These are phyloP conservation scores for Clavispora carvajalis DNA, from an alignment of 805 yeast species.

Conservation along the genomic window DNA sequence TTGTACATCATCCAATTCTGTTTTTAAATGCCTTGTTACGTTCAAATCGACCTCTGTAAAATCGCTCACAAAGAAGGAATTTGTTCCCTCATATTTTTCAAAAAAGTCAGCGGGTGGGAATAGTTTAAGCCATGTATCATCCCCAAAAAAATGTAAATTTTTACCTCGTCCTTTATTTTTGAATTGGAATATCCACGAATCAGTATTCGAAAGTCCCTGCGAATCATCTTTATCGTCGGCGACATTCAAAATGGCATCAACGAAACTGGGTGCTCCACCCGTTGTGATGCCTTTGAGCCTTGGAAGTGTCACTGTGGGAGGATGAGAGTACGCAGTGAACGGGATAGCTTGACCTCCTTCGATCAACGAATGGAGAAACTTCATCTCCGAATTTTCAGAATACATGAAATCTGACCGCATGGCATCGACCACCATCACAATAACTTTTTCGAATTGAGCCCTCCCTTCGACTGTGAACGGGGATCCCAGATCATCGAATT, in stretches of 20 bases:
- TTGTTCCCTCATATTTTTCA: conserved; percentile 72
- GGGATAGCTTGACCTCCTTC: conserved; percentile 72
- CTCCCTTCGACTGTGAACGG: conserved; percentile 12
- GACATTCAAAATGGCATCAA: conserved; percentile 90
- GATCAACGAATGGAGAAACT: conserved; percentile 59
- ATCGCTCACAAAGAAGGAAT: conserved; percentile 91
- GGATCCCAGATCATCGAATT: conserved; percentile 21
- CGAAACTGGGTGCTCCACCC: conserved; percentile 89
- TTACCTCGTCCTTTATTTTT: conserved; percentile 23
- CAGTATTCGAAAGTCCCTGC: conserved; percentile 65
- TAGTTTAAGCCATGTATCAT: conserved; percentile 94
- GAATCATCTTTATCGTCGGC: conserved; percentile 82
- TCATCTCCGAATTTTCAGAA: conserved; percentile 57
- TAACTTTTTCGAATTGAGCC: conserved; percentile 58
- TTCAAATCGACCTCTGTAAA: conserved; percentile 90
- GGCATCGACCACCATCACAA: conserved; percentile 90
- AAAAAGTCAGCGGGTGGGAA: conserved; percentile 62
- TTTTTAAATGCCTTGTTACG: conserved; percentile 80
- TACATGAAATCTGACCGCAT: conserved; percentile 83
- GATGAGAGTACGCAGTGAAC: conserved; percentile 85
- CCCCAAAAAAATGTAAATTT: conserved; percentile 82
- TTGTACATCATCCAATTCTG: conserved; percentile 40
- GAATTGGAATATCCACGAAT: conserved; percentile 83
- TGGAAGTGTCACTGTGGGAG: conserved; percentile 96
- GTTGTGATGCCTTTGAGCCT: conserved; percentile 90